Evolutionary conservation across 2,329 filamentous ascomycete genomes (phyloP), one percentile per base, ranked within the genome.

Genomic region (Trichoderma atrobrunneum): DNA sequence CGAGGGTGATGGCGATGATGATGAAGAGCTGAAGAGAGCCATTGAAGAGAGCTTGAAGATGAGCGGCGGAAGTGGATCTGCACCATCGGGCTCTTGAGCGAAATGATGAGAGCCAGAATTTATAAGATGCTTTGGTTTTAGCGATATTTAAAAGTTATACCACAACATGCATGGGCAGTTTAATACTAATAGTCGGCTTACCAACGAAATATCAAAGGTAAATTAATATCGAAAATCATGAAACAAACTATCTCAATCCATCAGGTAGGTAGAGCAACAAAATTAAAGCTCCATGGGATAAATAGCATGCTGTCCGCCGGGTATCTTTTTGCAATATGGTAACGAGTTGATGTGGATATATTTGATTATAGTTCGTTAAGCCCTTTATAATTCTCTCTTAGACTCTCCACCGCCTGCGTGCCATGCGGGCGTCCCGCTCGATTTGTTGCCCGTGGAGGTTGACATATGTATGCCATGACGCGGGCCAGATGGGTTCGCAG

Each of bases 21-120:
- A 90, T 61, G 87, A 89, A 75, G 88, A 89, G n/a, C 75, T 90
- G 72, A 85, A 80, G 74, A 80, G 78, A 74, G 88, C 87, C 2
- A 82, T 90, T 78, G 85, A 87, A 76, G 84, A 87, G 80, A 90
- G 88, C 73, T 76, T 90, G 80, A 85, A 80, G 74, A 71, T 83
- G 73, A 82, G 81, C 73, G 77, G 76, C 18, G 77, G 75, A 5
- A 75, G 78, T 34, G 59, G 75, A 30, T 76, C 78, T 24, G 78
- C 77, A 1, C 76, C 78, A 5, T 79, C 78, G 12, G 70, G 32
- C 36, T 51, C 43, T 51, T 51, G 21, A 43, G 24, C 18, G 43
- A 8, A 28, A 18, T 28, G 16, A 18, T 21, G 57, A 56, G 18
- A 3, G n/a, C 7, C 5, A 3, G 21, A 12, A 8, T 39, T 43